Evolutionary conservation across 441 rosid genomes (phyloP).

Genomic region (Erysimum cheiri): DNA sequence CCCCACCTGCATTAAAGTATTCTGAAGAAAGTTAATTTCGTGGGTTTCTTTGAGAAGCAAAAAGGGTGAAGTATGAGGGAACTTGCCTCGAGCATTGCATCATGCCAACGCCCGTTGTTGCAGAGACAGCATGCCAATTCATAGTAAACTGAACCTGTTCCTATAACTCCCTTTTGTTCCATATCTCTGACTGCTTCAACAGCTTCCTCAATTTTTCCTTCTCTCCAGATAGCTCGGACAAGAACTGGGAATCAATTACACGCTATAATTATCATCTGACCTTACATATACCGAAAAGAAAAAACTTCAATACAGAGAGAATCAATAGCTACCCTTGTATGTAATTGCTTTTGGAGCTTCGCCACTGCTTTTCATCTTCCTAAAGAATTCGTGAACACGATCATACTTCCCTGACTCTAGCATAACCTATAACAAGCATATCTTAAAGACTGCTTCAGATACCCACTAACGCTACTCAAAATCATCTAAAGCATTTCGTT

Average conservation of each 20-base stretch:
- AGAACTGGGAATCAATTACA: conserved; percentile 62
- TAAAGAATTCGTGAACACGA: conserved; percentile 68
- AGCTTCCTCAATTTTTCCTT: conserved; percentile 78
- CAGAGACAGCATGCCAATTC: conserved; percentile 94
- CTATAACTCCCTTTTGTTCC: conserved; percentile 90
- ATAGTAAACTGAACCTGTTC: conserved; percentile 80
- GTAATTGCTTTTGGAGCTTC: conserved; percentile 76
- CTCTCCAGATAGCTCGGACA: conserved; percentile 82
- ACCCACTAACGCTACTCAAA: conserved; percentile 6
- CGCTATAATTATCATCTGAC: conserved; percentile 27
- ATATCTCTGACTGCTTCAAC: conserved; percentile 82
- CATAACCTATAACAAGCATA: conserved; percentile 82
- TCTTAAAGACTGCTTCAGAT: conserved; percentile 29
- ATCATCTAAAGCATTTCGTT: neutral
- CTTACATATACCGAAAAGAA: conserved; percentile 5
- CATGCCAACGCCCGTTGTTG: conserved; percentile 77
- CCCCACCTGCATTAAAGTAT: conserved; percentile 59
- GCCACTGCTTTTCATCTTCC: conserved; percentile 80
- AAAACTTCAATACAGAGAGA: conserved; percentile 16
- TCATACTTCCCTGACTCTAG: conserved; percentile 83
- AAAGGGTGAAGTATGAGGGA: conserved; percentile 13
- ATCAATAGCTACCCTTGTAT: conserved; percentile 61
- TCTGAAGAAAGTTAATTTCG: neutral
- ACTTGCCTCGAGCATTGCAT: conserved; percentile 78
- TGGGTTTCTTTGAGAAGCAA: conserved; percentile 1